phyloP scores from a whole-genome alignment of 352 stramenopile genomes.

The Globisporangium nodosum region DNA sequence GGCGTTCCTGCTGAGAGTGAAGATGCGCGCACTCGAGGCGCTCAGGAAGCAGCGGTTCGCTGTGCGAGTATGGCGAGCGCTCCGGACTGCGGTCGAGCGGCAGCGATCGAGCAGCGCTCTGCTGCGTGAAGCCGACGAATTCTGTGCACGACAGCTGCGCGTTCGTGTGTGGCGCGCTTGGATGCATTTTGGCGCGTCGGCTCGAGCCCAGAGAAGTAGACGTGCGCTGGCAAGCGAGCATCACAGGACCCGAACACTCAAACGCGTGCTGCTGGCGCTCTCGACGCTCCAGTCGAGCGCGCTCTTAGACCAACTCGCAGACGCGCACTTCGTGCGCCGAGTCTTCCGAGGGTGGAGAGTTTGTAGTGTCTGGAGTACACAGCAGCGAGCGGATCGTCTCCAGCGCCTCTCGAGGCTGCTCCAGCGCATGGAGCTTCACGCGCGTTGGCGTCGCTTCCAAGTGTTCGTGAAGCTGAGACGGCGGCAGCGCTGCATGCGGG shows the following conservation, averaged over 20 bases:
- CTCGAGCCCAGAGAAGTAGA: background rate
- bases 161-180: background rate
- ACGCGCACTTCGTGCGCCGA: background rate
- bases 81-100: background rate
- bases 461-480: background rate
- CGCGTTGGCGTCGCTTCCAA: background rate
- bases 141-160: background rate
- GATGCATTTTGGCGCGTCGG: background rate
- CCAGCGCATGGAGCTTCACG: background rate
- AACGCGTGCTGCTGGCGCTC: slow-evolving; percentile 1
- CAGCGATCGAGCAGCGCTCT: background rate
- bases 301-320: background rate
- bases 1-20: background rate
- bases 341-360: background rate
- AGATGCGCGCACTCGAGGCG: background rate
- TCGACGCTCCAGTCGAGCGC: background rate
- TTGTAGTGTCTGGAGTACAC: background rate
- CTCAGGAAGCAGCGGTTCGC: background rate
- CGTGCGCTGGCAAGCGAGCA: background rate
- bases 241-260: background rate
- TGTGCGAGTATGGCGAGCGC: background rate
- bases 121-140: background rate
- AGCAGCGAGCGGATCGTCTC: background rate
- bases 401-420: background rate
- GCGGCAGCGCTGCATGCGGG: background rate